Base-by-base conservation (phyloP, 306 rosid species). In the Begonia loranthoides region DNA sequence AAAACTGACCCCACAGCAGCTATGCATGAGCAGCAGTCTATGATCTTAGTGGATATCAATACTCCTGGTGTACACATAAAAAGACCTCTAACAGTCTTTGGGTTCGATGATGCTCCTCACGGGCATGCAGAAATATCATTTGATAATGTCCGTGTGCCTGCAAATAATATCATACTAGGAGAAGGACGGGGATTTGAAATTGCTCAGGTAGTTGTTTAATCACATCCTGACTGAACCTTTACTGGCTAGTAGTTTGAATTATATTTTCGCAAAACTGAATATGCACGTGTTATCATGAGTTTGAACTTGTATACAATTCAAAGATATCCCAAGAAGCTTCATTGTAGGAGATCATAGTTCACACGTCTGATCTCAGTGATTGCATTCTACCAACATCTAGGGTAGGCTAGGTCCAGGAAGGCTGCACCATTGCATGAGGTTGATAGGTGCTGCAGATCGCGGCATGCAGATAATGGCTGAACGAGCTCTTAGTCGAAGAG, bases 111-210 rank as follows among this genome's bases (percentile, higher is more conserved):
- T 57, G 99, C 99, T 51, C 99, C 99, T 66, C 99, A 90, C 58
- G 99, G 99, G 24, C 99, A 86, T 46, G 99, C 99, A 21, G 99
- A 90, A 77, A 57, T 90, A 63, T 52, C 55, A 56, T 80, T 90
- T 65, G 93, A 80, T 17, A 86, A 86, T 66, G 99, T 86, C 15
- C 14, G 55, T 34, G 96, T 86, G 62, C 88, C 96, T 5, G 87
- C 77, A 12, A 73, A 59, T 47, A 90, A 86, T 63, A 90, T 90
- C 59, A 9, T 90, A 68, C 66, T 86, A 39, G 99, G 99, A 19
- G 99, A 90, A 70, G 96, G 99, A 49, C 80, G 96, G 12, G 96
- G 99, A 69, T 86, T 90, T 61, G 99, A 90, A 82, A 90, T 90
- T 50, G 95, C 99, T 22, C 99, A 90, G 79, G 99, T 85, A 73